These are phyloP conservation scores for Diaporthe citriasiana DNA, from an alignment of 2,329 filamentous ascomycete species.

Conservation along the genomic window DNA sequence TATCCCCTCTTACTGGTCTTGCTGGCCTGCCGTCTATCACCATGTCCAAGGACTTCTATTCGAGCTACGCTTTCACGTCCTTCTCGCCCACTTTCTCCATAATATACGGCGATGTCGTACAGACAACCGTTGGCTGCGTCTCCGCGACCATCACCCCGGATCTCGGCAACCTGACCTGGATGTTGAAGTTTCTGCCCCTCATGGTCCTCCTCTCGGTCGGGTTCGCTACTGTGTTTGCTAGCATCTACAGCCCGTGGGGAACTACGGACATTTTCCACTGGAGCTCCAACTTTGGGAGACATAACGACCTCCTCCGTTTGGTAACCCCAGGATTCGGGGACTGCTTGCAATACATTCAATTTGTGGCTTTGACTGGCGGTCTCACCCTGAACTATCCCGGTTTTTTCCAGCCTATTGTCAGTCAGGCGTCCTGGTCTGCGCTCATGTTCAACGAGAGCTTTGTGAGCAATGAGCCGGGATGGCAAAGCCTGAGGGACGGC, in stretches of 20 bases:
- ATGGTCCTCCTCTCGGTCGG: constrained; percentile 84
- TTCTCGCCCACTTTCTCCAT: constrained; percentile 81
- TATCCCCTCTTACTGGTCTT: constrained; percentile 53
- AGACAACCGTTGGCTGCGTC: constrained; percentile 81
- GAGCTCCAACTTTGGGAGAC: constrained; percentile 97
- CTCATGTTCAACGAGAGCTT: constrained; percentile 96
- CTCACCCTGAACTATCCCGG: constrained; percentile 91
- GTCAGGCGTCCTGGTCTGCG: constrained; percentile 88
- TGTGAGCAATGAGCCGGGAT: constrained; percentile 76
- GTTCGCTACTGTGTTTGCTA: constrained; percentile 85
- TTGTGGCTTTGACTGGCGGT: constrained; percentile 87
- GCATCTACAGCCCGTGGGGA: constrained; percentile 94
- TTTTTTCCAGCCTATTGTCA: constrained; percentile 92
- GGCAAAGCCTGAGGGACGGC: constrained; percentile 81
- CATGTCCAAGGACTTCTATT: constrained; percentile 80
- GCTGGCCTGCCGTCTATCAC: constrained; percentile 78
- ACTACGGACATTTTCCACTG: constrained; percentile 91
- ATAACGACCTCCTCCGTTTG: constrained; percentile 89
- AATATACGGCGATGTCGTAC: constrained; percentile 77
- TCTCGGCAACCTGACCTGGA: constrained; percentile 77
- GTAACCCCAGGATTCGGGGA: constrained; percentile 97
- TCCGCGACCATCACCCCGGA: constrained; percentile 87
- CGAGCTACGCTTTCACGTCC: constrained; percentile 89
- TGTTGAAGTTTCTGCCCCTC: constrained; percentile 82
- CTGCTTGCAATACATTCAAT: constrained; percentile 97